Conservation (phyloP, 2,329 filamentous ascomycete genomes). For the Davidsoniella neocaledoniae region DNA sequence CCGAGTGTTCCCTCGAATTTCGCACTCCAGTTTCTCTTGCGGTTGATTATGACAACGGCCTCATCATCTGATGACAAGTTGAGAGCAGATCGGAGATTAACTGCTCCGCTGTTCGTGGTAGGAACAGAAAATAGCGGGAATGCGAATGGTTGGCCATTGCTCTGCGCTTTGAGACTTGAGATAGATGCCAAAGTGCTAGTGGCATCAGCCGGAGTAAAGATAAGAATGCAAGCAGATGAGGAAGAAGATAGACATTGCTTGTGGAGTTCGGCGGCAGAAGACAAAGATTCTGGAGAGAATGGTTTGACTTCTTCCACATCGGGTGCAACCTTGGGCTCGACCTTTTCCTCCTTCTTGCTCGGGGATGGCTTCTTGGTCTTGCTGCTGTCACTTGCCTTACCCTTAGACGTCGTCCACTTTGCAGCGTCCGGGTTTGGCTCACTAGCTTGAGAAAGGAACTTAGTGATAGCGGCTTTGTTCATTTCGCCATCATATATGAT, state of each 20-base stretch:
- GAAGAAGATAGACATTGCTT: constrained; percentile 58
- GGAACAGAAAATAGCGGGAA: too few relatives aligned
- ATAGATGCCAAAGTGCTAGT: too few relatives aligned
- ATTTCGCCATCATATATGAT: constrained; percentile 67
- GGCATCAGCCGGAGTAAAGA: constrained; percentile 40
- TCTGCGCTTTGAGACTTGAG: too few relatives aligned
- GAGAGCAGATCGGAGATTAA: too few relatives aligned
- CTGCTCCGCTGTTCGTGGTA: too few relatives aligned
- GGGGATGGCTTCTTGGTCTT: constrained; percentile 26
- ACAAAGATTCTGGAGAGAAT: constrained; percentile 48
- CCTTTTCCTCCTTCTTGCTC: constrained; percentile 23
- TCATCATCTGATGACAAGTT: constrained; percentile 26
- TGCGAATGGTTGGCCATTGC: too few relatives aligned
- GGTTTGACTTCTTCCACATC: constrained; percentile 1
- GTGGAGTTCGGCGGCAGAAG: constrained; percentile 41
- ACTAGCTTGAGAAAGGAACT: constrained; percentile 67
- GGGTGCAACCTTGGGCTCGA: constrained; percentile 24
- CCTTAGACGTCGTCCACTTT: constrained; percentile 25
- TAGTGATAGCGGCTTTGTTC: constrained; percentile 65
- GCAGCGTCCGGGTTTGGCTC: constrained; percentile 60
- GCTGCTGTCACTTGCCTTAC: constrained; percentile 27
- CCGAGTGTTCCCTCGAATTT: constrained; percentile 45
- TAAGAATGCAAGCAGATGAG: constrained; percentile 69
- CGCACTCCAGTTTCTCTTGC: constrained; percentile 73
- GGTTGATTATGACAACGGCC: constrained; percentile 69